phyloP scores from a whole-genome alignment of 106 monocot genomes.

The Xerophyta viscosa region DNA sequence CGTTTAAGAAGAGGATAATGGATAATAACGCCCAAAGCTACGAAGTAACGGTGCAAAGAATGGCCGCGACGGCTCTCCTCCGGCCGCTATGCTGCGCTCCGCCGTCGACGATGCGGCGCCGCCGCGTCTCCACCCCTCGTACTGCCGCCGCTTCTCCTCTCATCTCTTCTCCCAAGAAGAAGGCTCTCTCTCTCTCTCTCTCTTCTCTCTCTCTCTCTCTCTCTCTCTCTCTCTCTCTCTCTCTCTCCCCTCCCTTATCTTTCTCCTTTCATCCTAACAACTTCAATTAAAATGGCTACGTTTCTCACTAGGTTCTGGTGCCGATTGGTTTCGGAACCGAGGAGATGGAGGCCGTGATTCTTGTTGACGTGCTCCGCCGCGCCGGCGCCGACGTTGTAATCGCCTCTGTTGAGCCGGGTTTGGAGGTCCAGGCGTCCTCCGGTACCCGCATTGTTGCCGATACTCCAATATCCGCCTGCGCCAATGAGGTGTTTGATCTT shows the following conservation, averaged over 20 bases:
- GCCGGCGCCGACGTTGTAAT: constrained; percentile 67
- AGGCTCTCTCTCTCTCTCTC: constrained; percentile 13
- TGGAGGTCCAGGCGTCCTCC: constrained; percentile 52
- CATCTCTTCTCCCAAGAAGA: constrained; percentile 31
- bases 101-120: constrained; percentile 5
- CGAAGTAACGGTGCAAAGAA: too few relatives aligned
- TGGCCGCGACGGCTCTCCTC: not conserved
- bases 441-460: constrained; percentile 74
- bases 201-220: not conserved
- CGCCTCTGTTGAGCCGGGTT: constrained; percentile 68
- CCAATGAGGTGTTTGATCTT: constrained; percentile 65
- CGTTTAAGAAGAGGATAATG: too few relatives aligned
- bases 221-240: not conserved
- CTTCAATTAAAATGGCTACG: not conserved
- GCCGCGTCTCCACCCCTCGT: not conserved
- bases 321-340: constrained; percentile 82
- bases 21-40: too few relatives aligned
- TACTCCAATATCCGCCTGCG: constrained; percentile 40
- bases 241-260: not conserved
- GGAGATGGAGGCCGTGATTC: constrained; percentile 88
- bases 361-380: constrained; percentile 71
- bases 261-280: too few relatives aligned
- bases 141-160: not conserved
- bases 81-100: constrained; percentile 10
- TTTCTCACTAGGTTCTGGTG: constrained; percentile 45